Conservation (phyloP, 352 stramenopile species). For the Globisporangium mamillatum region DNA sequence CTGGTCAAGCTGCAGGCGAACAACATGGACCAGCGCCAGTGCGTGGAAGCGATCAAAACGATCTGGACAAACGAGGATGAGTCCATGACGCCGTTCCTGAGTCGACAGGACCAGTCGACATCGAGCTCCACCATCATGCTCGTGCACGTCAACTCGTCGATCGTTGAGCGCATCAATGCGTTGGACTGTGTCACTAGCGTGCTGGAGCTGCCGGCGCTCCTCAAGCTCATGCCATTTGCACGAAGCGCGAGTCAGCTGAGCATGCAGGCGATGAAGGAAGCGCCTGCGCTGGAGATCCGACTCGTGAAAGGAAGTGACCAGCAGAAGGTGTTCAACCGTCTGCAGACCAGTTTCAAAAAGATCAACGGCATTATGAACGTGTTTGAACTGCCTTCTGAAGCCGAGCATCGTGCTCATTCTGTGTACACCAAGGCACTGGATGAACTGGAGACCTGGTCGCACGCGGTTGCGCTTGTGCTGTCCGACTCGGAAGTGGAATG, state of each 20-base stretch:
- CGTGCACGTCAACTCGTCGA: conserved; percentile 38
- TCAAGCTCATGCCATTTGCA: conserved; percentile 77
- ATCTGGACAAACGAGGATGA: conserved; percentile 35
- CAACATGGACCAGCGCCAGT: conserved; percentile 40
- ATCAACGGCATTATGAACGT: conserved; percentile 62
- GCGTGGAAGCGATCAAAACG: conserved; percentile 34
- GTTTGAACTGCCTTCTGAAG: conserved; percentile 36
- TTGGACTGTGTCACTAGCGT: conserved; percentile 51
- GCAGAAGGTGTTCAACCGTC: conserved; percentile 24
- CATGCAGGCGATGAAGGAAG: conserved; percentile 22
- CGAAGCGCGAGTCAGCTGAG: conserved; percentile 43
- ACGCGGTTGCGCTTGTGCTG: conserved; percentile 48
- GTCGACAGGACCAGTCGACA: conserved; percentile 34
- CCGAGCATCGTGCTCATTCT: conserved; percentile 28
- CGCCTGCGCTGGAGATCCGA: conserved; percentile 60
- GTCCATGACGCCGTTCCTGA: conserved; percentile 54
- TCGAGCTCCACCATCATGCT: conserved; percentile 49
- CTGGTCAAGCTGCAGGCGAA: conserved; percentile 45
- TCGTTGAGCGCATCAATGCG: conserved; percentile 29
- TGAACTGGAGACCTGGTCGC: conserved; percentile 56
- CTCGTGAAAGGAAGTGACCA: conserved; percentile 40
- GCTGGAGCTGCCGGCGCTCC: conserved; percentile 42
- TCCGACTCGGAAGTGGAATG: conserved; percentile 58
- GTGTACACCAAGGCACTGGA: conserved; percentile 51
- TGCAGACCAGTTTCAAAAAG: conserved; percentile 36